Base-by-base conservation (phyloP, 2,329 filamentous ascomycete genomes). In the Orbilia ellipsospora region DNA sequence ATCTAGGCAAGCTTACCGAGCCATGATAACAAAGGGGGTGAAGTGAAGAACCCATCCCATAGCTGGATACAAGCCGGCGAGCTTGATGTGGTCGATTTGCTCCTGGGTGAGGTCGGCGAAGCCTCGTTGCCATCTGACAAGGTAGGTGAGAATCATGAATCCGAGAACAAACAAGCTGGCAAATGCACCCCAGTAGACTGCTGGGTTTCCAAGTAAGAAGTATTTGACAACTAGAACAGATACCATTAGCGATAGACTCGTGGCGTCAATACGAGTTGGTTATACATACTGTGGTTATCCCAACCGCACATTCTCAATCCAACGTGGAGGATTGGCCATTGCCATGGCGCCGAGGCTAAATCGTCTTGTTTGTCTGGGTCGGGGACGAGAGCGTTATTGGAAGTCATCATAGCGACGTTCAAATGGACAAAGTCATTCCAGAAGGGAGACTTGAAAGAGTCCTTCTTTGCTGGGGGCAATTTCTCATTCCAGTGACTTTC, bases 371-470 rank as follows among this genome's bases (percentile, higher is more conserved):
- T 99, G 83, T 99, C 95, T 3, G 95, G 94, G 81, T 99, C 95
- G 2, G 95, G 95, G 18, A 99, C 93, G 54, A 99, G 89, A 23
- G 95, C 95, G 81, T 99, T 99, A 87, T 99, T 99, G 45, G 95
- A 98, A 2, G 95, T 99, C 94, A 98, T 97, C 95, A 99, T 99
- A 77, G 95, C 95, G 77, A 99, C 95, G 82, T 99, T 99, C 77
- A 98, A 86, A 83, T 99, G 95, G 78, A 99, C 90, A 81, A 99
- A 99, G 83, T 99, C 95, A 82, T 96, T 94, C 81, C 97, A 86
- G 87, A 99, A 99, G 1, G 96, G 95, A 42, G 94, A 98, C 85
- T 92, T 96, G 86, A 97, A 99, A 68, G 92, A 90, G 80, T 91
- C 92, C 65, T 95, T 92, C 83, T 97, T 92, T 79, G 92, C 91